Conservation (phyloP, 768 basidiomycete species). For the Leccinum pellstonianum region DNA sequence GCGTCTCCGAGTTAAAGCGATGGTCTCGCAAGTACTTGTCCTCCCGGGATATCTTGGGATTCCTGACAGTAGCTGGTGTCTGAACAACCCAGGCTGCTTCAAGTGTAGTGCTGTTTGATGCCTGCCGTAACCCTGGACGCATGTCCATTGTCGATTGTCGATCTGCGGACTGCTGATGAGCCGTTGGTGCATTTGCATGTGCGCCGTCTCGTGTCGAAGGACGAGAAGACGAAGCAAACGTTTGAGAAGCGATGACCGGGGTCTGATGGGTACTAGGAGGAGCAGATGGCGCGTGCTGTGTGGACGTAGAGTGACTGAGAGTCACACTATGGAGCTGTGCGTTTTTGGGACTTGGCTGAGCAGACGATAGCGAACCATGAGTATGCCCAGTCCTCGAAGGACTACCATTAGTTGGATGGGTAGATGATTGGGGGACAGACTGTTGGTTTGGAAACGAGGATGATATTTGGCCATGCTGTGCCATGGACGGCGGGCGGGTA, state of each 20-base stretch:
- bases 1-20: conserved; percentile 19
- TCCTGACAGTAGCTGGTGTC: conserved; percentile 24
- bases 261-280: conserved; percentile 21
- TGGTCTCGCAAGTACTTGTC: conserved; percentile 31
- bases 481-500: conserved; percentile 27
- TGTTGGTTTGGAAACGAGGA: conserved; percentile 15
- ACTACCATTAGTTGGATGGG: conserved; percentile 14
- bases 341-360: conserved; percentile 27
- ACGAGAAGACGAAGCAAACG: conserved; percentile 24
- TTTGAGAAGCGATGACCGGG: conserved; percentile 22
- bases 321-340: conserved; percentile 18
- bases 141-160: conserved; percentile 10
- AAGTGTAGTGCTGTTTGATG: conserved; percentile 23
- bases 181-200: conserved; percentile 5
- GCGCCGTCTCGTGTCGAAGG: conserved; percentile 26
- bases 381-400: conserved; percentile 15
- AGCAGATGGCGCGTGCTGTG: conserved; percentile 22
- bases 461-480: conserved; percentile 8
- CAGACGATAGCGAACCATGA: conserved; percentile 13
- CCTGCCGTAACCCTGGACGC: conserved; percentile 14
- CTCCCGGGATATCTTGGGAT: conserved; percentile 22
- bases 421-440: conserved; percentile 22
- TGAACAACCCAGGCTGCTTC: conserved; percentile 35
- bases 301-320: conserved; percentile 5
- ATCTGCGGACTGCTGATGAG: conserved; percentile 15